A percentile compares a stretch with the other conserved stretches of the same genome.
phyloP scores from a whole-genome alignment of 208 protist genomes.

The Trypanosoma theileri region DNA sequence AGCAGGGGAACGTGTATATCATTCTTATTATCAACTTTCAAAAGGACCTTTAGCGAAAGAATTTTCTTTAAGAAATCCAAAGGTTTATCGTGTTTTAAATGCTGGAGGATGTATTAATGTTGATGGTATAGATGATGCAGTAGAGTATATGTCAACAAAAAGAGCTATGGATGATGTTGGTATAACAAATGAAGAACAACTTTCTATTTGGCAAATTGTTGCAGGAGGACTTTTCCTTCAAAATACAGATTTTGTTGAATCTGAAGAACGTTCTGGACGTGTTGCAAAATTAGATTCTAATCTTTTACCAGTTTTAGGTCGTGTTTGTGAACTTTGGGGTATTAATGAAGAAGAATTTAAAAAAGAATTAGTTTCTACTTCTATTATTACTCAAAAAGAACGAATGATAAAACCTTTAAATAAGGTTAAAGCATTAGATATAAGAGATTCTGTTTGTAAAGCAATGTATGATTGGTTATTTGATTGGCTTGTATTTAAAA shows the following conservation, averaged over 20 bases:
- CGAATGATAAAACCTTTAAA: conserved; percentile 15
- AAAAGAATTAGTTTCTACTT: conserved; percentile 29
- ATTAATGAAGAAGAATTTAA: conserved; percentile 30
- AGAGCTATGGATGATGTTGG: conserved; percentile 58
- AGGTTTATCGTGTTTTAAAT: conserved; percentile 31
- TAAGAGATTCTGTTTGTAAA: conserved; percentile 61
- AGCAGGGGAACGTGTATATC: conserved; percentile 72
- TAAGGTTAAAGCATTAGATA: conserved; percentile 42
- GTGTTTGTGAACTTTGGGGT: conserved; percentile 33
- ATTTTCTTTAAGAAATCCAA: conserved; percentile 23
- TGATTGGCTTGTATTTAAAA: conserved; percentile 46
- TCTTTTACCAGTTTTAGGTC: conserved; percentile 23
- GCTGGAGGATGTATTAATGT: conserved; percentile 33
- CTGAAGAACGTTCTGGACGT: conserved; percentile 21
- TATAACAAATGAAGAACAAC: conserved; percentile 52
- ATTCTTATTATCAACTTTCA: conserved; percentile 85
- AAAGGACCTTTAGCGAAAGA: conserved; percentile 23
- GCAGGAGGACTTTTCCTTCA: conserved; percentile 71
- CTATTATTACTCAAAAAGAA: conserved; percentile 24
- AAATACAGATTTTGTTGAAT: conserved; percentile 58
- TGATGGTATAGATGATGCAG: conserved; percentile 44
- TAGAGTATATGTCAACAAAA: conserved; percentile 26
- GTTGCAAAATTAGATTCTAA: conserved; percentile 27
- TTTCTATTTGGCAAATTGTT: conserved; percentile 45
- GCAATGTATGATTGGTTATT: conserved; percentile 45